Evolutionary conservation across 805 yeast genomes (phyloP), one percentile per base, ranked within the genome.

Genomic region (Candida germanica): DNA sequence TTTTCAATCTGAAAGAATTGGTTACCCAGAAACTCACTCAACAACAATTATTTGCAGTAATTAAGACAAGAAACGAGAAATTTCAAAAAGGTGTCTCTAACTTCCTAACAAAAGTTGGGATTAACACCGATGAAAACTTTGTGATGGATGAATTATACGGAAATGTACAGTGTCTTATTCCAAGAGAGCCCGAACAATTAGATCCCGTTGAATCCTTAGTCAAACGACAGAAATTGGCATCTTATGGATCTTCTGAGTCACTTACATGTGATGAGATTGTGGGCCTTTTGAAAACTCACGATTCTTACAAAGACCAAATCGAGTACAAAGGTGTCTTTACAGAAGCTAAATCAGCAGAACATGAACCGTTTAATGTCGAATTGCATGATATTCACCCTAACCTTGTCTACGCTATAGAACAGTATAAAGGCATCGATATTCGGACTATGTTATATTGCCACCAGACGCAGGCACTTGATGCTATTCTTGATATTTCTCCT

Each of bases 381-480:
- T 22, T 32, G 6, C 40, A 42, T 11, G 32, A 42, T 6, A 64
- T 85, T 0, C 76, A 72, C 17, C 74, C 73, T 14, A 66, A 80
- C 5, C 54, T 62, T 24, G 63, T 65, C 6, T 46, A 51, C 6
- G 83, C 85, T 0, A 57, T 87, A 10, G 59, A 65, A 29, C 61
- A 66, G 6, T 57, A 66, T 7, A 71, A 69, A 41, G 71, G 71
- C 1, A 71, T 67, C 6, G 52, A 56, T 11, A 34, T 79, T 7
- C 66, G 71, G 1, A 53, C 63, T 5, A 58, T 58, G 1, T 72
- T 91, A 23, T 93, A 87, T 55, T 55, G 77, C 0, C 99, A 93
- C 60, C 99, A 93, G 55, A 77, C 84, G 1, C 73, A 75, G 33
- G 97, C 96, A 0, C 56, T 89, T 2, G 71, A 80, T 36, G 71